Evolutionary conservation across 176 grass and related monocot species (phyloP).

Genomic region (Carex littledalei): DNA sequence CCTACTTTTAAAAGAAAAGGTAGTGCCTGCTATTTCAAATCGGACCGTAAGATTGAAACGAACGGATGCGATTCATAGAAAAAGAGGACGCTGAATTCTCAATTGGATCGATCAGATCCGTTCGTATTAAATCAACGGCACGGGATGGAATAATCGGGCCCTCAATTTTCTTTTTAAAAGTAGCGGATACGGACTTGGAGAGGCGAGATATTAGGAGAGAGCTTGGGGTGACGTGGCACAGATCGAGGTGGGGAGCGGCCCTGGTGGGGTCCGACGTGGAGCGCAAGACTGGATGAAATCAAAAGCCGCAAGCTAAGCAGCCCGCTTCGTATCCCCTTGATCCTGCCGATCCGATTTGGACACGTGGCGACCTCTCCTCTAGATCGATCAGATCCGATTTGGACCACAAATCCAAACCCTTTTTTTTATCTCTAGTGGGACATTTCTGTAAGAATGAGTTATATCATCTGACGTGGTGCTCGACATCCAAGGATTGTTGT

Average conservation of each 20-base stretch:
- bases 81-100: too few species aligned
- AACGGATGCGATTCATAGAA: too few species aligned
- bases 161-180: too few species aligned
- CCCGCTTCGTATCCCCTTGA: constrained; percentile 18
- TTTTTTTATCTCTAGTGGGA: neutral
- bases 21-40: too few species aligned
- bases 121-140: too few species aligned
- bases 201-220: constrained; percentile 22
- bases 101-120: too few species aligned
- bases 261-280: constrained; percentile 13
- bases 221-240: constrained; percentile 52
- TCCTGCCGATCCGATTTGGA: constrained; percentile 17
- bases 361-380: constrained; percentile 30
- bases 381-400: too few species aligned
- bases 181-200: too few species aligned
- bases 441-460: neutral
- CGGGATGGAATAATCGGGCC: too few species aligned
- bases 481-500: neutral
- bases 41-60: too few species aligned
- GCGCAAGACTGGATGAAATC: constrained; percentile 52
- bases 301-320: constrained; percentile 52
- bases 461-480: neutral
- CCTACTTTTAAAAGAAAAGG: too few species aligned
- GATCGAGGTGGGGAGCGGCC: constrained; percentile 45
- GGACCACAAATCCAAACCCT: neutral